phyloP scores from a whole-genome alignment of 441 rosid species.

The Aquilaria agallochum region DNA sequence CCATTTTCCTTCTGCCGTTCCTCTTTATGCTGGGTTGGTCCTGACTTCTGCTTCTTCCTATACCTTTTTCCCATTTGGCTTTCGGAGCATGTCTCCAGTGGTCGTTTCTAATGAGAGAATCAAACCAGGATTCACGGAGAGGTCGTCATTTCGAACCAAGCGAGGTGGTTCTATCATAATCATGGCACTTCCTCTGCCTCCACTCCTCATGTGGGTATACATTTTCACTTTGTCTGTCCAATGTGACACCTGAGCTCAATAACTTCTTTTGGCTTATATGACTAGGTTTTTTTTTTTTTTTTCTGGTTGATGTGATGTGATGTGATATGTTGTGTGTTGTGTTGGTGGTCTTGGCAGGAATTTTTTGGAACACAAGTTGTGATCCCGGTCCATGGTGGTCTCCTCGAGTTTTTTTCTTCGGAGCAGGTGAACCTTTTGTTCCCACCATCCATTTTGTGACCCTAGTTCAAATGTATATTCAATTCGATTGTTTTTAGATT shows the following conservation, averaged over 20 bases:
- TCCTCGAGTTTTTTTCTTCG: slow-evolving; percentile 66
- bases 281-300: not conserved
- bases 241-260: not conserved
- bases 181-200: slow-evolving; percentile 25
- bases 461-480: slow-evolving; percentile 1
- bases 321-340: not conserved
- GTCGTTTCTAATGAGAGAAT: not conserved
- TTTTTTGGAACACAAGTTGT: slow-evolving; percentile 58
- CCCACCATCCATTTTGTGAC: not conserved
- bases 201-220: slow-evolving; percentile 34
- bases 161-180: slow-evolving; percentile 44
- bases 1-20: slow-evolving; percentile 44
- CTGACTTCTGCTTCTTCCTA: not conserved
- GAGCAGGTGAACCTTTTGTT: slow-evolving; percentile 42
- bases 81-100: slow-evolving; percentile 8
- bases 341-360: slow-evolving; percentile 31
- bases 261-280: slow-evolving; percentile 1
- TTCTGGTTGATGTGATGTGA: not conserved
- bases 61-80: not conserved
- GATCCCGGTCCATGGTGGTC: slow-evolving; percentile 68
- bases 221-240: slow-evolving; percentile 3
- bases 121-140: slow-evolving; percentile 73
- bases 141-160: slow-evolving; percentile 51
- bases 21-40: slow-evolving; percentile 74
- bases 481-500: slow-evolving; percentile 38